Base-by-base conservation (phyloP, 495 filamentous ascomycete genomes). In the Trichoderma erinaceum region DNA sequence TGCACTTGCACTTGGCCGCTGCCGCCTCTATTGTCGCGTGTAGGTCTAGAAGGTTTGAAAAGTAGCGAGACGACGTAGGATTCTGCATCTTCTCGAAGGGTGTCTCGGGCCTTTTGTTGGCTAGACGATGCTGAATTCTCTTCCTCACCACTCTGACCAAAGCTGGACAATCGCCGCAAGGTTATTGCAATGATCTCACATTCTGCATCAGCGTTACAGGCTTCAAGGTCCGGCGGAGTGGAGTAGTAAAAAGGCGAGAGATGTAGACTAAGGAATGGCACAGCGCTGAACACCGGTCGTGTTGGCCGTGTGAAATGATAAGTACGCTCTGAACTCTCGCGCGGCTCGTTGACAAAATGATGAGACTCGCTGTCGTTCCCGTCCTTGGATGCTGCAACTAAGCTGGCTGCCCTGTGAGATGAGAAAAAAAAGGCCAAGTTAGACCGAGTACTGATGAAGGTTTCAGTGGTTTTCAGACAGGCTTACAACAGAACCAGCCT, bases 151-250 rank as follows among this genome's bases (percentile, higher is more conserved):
- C 43, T 46, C 6, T 46, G 13, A 16, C 6, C 3, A 16, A 11
- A 18, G 10, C 4, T 16, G 18, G 43, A 46, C 2, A 73, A 68
- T 11, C 70, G 68, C 0, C 70, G 66, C 15, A 75, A 70, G 1
- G 71, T 68, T 56, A 68, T 73, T 66, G 69, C 48, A n/a, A 73
- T 65, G 4, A 73, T 68, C 11, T 69, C 67, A 21, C 65, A 71
- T 41, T 73, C 70, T 4, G 70, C 67, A 50, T 75, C 71, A 7
- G 70, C 69, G 41, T 73, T 73, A 52, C 73, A 75, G 8, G 70
- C 71, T 64, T 73, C 70, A 6, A 73, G 21, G 41, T 65, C 48
- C 6, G 69, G 73, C 5, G 69, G 63, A 7, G 70, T 66, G 27
- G 66, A 48, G 8, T 71, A 16, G 46, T 73, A 73, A 46, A 73